Conservation (phyloP, 2,329 filamentous ascomycete species). For the Bipolaris victoriae region DNA sequence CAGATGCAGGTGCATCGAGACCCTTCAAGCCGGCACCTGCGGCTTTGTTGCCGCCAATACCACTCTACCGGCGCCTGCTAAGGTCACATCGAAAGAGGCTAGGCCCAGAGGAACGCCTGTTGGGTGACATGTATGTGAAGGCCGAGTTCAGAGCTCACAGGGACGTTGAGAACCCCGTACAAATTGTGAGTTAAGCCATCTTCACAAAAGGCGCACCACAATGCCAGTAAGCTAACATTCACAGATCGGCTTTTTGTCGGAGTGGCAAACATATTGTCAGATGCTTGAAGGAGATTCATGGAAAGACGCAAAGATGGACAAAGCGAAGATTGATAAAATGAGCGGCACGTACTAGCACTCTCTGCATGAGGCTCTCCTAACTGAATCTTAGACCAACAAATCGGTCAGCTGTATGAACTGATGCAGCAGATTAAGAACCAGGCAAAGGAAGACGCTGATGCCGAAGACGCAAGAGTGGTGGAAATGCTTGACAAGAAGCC, state of each 20-base stretch:
- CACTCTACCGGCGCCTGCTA: slow-evolving; percentile 85
- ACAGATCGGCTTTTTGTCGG: slow-evolving; percentile 93
- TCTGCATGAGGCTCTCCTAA: slow-evolving; percentile 6
- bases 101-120: slow-evolving; percentile 72
- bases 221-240: slow-evolving; percentile 12
- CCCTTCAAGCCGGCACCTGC: slow-evolving; percentile 55
- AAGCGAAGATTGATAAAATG: slow-evolving; percentile 86
- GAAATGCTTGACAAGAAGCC: slow-evolving; percentile 43
- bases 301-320: slow-evolving; percentile 84
- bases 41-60: slow-evolving; percentile 84
- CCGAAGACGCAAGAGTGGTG: slow-evolving; percentile 24
- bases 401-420: slow-evolving; percentile 91
- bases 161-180: slow-evolving; percentile 85
- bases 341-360: slow-evolving; percentile 69
- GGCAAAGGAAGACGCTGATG: slow-evolving; percentile 56
- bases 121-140: slow-evolving; percentile 94
- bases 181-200: slow-evolving; percentile 71
- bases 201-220: not conserved
- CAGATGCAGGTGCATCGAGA: slow-evolving; percentile 43
- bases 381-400: slow-evolving; percentile 74
- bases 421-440: slow-evolving; percentile 78
- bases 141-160: slow-evolving; percentile 86
- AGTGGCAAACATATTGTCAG: slow-evolving; percentile 96
- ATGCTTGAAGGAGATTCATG: slow-evolving; percentile 86
- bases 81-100: slow-evolving; percentile 84